phyloP scores from a whole-genome alignment of 495 filamentous ascomycete genomes.

The Trichoderma virens region DNA sequence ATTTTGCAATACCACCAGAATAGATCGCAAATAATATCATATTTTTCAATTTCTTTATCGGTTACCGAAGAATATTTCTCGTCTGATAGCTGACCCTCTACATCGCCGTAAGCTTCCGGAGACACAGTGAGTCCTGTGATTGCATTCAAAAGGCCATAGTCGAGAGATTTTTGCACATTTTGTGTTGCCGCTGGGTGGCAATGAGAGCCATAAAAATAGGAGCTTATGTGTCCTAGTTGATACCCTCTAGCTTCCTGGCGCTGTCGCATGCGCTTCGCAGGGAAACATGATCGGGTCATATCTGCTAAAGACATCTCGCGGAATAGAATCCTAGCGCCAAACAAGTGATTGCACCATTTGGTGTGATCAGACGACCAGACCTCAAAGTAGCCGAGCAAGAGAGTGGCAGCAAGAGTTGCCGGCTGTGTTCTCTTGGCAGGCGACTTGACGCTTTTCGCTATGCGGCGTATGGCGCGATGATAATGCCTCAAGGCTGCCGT shows the following conservation, averaged over 20 bases:
- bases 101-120: constrained; percentile 23
- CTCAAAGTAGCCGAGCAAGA: constrained; percentile 90
- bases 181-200: background rate
- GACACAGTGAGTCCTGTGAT: constrained; percentile 29
- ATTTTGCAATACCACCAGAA: constrained; percentile 98
- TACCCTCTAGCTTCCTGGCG: constrained; percentile 16
- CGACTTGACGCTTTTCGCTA: constrained; percentile 66
- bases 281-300: constrained; percentile 59
- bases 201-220: background rate
- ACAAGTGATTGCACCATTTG: constrained; percentile 90
- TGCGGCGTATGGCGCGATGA: constrained; percentile 69
- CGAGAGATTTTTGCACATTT: constrained; percentile 22
- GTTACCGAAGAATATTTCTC: constrained; percentile 17
- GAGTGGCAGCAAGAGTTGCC: constrained; percentile 76
- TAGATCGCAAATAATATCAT: constrained; percentile 74
- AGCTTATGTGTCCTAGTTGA: constrained; percentile 16
- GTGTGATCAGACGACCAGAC: constrained; percentile 90
- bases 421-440: constrained; percentile 64
- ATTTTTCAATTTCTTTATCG: constrained; percentile 66
- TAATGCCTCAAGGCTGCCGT: constrained; percentile 89
- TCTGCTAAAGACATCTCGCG: constrained; percentile 71
- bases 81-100: constrained; percentile 7
- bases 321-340: constrained; percentile 74
- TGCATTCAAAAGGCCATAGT: constrained; percentile 28
- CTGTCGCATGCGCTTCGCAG: constrained; percentile 41